These are phyloP conservation scores for Draba incana DNA, from an alignment of 345 rosid genomes.

Conservation along the genomic window DNA sequence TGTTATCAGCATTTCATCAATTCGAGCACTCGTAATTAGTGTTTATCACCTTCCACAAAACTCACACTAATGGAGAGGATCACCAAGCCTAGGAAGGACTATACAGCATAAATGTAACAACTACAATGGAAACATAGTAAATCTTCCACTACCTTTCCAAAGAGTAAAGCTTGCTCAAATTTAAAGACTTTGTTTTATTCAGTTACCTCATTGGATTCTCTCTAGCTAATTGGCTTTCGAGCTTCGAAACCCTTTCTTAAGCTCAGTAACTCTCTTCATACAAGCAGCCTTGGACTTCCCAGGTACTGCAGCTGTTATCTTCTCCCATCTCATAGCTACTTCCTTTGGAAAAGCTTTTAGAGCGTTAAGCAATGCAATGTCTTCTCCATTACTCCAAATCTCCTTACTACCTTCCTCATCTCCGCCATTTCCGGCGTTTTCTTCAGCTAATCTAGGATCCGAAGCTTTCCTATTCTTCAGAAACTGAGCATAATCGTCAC, in stretches of 20 bases:
- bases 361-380: constrained; percentile 87
- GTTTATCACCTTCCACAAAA: neutral
- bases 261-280: constrained; percentile 77
- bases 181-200: constrained; percentile 1
- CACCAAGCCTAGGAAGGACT: constrained; percentile 3
- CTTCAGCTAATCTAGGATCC: constrained; percentile 52
- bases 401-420: constrained; percentile 23
- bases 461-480: constrained; percentile 80
- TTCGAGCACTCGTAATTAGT: no score
- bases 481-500: constrained; percentile 72
- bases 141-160: neutral
- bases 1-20: no score
- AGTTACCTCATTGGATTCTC: constrained; percentile 31
- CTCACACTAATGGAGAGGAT: neutral
- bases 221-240: constrained; percentile 59
- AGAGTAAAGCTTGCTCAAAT: constrained; percentile 3
- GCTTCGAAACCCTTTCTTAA: constrained; percentile 79
- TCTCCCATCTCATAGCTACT: constrained; percentile 90
- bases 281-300: constrained; percentile 83
- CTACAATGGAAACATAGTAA: neutral
- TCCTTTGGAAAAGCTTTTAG: constrained; percentile 84
- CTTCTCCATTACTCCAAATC: constrained; percentile 73
- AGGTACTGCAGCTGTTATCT: constrained; percentile 84
- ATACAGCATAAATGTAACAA: constrained; percentile 1
- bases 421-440: constrained; percentile 34